phyloP scores from a whole-genome alignment of 2,329 filamentous ascomycete genomes.

The Fusarium sp. region DNA sequence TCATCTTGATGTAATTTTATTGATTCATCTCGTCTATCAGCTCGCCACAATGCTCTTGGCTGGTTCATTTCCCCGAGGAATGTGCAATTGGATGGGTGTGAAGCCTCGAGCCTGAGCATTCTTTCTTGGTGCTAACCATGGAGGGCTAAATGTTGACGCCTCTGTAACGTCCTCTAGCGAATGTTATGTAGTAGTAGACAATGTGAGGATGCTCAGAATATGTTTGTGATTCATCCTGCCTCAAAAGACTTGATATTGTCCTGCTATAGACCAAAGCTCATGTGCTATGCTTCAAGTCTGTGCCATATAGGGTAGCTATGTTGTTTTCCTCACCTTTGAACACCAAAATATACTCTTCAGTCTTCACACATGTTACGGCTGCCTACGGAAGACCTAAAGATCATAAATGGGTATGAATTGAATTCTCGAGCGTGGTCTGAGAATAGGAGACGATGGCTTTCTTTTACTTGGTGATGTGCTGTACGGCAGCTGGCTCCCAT shows the following conservation, averaged over 20 bases:
- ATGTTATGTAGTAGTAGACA: too few species aligned
- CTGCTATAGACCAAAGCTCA: background rate
- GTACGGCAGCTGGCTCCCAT: too few species aligned
- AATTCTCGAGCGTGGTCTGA: background rate
- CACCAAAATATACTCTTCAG: background rate
- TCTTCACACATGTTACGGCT: background rate
- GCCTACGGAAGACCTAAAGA: background rate
- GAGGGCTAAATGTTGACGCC: background rate
- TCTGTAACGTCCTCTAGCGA: background rate
- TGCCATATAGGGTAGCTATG: background rate
- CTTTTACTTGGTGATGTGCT: background rate
- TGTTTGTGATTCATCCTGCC: background rate
- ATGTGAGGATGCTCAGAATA: background rate
- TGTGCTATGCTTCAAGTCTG: background rate
- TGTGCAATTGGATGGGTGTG: background rate
- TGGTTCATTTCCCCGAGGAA: background rate
- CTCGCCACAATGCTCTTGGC: background rate
- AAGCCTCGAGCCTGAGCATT: background rate
- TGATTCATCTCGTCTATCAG: background rate
- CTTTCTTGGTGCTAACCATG: background rate
- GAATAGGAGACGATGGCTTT: background rate
- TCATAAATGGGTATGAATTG: accelerated
- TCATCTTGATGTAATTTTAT: background rate
- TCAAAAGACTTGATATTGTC: background rate
- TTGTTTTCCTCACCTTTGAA: background rate